phyloP scores from a whole-genome alignment of 352 stramenopile species.

The Globisporangium splendens region DNA sequence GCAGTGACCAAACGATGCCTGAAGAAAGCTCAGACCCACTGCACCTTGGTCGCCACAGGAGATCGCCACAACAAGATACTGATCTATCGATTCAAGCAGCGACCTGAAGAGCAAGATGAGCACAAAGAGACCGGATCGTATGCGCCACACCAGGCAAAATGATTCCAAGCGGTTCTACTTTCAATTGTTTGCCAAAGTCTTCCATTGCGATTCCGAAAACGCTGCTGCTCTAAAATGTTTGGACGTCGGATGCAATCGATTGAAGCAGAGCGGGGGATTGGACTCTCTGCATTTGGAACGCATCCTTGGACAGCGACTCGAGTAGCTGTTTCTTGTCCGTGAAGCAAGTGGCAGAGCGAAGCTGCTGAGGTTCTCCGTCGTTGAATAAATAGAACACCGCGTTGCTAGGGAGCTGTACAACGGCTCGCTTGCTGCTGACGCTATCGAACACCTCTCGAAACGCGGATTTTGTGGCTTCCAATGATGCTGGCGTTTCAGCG shows the following conservation, averaged over 20 bases:
- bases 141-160: neutral
- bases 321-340: neutral
- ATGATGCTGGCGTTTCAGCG: slow-evolving; percentile 26
- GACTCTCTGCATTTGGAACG: slow-evolving; percentile 7
- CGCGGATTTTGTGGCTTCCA: slow-evolving; percentile 22
- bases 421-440: slow-evolving; percentile 13
- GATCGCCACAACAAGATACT: slow-evolving; percentile 9
- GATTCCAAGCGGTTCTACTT: neutral
- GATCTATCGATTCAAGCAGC: slow-evolving; percentile 10
- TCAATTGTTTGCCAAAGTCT: neutral
- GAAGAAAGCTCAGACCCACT: neutral
- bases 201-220: no score
- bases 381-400: slow-evolving; percentile 36
- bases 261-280: slow-evolving; percentile 9
- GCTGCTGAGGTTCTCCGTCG: neutral
- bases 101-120: neutral
- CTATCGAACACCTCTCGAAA: slow-evolving; percentile 26
- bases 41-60: slow-evolving; percentile 4
- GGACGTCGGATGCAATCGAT: neutral
- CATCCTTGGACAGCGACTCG: slow-evolving; percentile 1
- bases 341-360: neutral
- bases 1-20: slow-evolving; percentile 8
- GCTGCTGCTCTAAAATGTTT: neutral
- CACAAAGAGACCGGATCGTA: neutral
- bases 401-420: slow-evolving; percentile 33